Evolutionary conservation across 2,329 filamentous ascomycete species (phyloP).

Genomic region (Trichoderma asperellum): DNA sequence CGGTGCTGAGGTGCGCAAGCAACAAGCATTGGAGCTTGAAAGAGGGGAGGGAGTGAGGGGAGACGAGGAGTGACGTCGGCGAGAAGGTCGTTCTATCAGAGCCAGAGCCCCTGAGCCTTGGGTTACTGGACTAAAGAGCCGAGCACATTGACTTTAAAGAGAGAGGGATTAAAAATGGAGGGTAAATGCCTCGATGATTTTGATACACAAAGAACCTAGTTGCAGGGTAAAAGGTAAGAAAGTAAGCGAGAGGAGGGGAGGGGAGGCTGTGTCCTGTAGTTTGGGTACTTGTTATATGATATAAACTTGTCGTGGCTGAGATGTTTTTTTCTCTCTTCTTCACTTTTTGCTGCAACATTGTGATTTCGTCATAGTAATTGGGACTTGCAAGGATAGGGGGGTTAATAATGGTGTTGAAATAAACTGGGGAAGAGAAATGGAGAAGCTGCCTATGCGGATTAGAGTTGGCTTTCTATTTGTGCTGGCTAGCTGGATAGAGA

Average conservation of each 20-base stretch:
- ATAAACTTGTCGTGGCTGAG: constrained; percentile 14
- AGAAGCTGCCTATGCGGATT: background rate
- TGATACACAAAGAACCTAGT: background rate
- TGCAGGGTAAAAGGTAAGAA: background rate
- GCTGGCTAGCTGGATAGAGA: background rate
- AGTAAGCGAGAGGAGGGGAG: constrained; percentile 6
- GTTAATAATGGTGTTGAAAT: constrained; percentile 11
- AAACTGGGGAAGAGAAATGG: constrained; percentile 14
- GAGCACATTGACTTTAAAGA: constrained; percentile 54
- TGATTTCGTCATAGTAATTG: constrained; percentile 15
- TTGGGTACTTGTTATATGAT: background rate
- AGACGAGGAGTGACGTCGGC: constrained; percentile 33
- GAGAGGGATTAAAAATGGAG: background rate
- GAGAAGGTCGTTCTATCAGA: constrained; percentile 64
- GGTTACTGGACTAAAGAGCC: constrained; percentile 66
- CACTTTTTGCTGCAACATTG: background rate
- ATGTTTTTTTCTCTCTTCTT: constrained; percentile 14
- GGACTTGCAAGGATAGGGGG: constrained; percentile 1
- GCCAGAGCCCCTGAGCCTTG: constrained; percentile 61
- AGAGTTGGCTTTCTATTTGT: constrained; percentile 1
- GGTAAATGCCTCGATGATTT: background rate
- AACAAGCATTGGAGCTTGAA: constrained; percentile 35
- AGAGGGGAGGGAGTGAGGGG: constrained; percentile 17
- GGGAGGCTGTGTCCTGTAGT: constrained; percentile 13
- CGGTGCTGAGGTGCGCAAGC: constrained; percentile 39